phyloP scores from a whole-genome alignment of 148 eudicot genomes.

The Rhododendron vialii region DNA sequence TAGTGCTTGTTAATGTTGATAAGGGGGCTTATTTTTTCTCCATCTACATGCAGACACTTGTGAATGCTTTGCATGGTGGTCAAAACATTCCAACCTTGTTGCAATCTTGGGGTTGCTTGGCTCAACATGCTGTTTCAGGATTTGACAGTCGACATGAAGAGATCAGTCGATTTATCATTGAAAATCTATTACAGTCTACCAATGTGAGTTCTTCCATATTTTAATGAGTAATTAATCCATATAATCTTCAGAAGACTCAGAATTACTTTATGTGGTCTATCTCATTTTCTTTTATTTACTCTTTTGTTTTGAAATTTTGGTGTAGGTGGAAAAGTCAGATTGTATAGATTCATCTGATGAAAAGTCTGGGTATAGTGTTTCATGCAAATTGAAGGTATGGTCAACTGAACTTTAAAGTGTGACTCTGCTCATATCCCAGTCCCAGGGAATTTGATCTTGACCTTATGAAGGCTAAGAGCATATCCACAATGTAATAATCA shows the following conservation, averaged over 20 bases:
- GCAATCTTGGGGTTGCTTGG: conserved; percentile 84
- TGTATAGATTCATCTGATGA: conserved; percentile 26
- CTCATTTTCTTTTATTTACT: not conserved
- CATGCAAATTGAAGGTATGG: conserved; percentile 59
- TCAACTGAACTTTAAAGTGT: not conserved
- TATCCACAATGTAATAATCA: too few relatives aligned
- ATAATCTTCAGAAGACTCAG: not conserved
- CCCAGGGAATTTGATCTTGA: not conserved
- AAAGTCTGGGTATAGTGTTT: conserved; percentile 34
- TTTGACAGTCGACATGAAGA: conserved; percentile 55
- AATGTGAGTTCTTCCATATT: conserved; percentile 21
- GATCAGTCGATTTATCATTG: conserved; percentile 47
- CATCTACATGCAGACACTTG: conserved; percentile 46
- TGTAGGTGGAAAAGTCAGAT: conserved; percentile 31
- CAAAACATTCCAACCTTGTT: conserved; percentile 61
- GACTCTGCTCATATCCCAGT: not conserved
- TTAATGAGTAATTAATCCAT: conserved; percentile 1
- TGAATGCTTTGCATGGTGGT: conserved; percentile 50
- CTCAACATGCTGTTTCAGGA: conserved; percentile 55
- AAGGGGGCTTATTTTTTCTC: not conserved
- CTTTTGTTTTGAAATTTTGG: not conserved
- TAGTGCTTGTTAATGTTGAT: not conserved
- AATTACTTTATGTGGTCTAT: conserved; percentile 1
- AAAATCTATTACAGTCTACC: conserved; percentile 41
- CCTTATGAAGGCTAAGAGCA: not conserved